Percentiles rank a stretch among this genome's conserved stretches.
These are phyloP conservation scores for Brasenia schreberi DNA, from an alignment of 164 flowering plant genomes.

Conservation along the genomic window DNA sequence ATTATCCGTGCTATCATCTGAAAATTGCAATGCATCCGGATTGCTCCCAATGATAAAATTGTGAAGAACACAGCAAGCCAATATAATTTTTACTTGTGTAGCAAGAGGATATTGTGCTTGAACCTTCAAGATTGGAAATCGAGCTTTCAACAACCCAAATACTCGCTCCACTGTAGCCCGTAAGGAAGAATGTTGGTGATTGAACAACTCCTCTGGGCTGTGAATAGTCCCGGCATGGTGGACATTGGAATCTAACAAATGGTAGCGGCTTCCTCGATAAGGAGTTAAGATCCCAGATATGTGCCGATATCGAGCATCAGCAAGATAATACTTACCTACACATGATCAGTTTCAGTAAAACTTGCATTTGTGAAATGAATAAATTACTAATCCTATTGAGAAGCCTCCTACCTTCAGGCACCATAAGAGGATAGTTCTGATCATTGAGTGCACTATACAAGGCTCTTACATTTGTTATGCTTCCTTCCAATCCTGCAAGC, in stretches of 20 bases:
- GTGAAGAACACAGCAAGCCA: background rate
- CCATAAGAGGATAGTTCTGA: background rate
- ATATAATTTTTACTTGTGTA: background rate
- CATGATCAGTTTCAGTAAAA: no score
- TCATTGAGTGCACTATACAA: conserved; percentile 41
- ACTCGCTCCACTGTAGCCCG: background rate
- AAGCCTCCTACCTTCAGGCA: no score
- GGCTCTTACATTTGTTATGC: conserved; percentile 40
- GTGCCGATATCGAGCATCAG: no score
- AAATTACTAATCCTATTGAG: no score
- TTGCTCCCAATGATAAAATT: background rate
- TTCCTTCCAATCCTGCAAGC: conserved; percentile 73
- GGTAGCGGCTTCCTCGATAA: no score
- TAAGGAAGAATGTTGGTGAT: background rate
- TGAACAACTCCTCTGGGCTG: background rate
- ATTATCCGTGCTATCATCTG: no score
- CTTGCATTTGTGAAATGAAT: no score
- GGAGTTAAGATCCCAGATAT: no score
- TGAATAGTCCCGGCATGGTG: background rate
- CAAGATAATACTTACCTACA: no score
- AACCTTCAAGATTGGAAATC: background rate
- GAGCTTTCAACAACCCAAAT: background rate
- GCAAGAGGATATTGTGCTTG: background rate
- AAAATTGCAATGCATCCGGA: background rate
- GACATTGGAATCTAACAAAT: background rate